phyloP scores from a whole-genome alignment of 2,329 filamentous ascomycete genomes.

The Penicillium sp. region DNA sequence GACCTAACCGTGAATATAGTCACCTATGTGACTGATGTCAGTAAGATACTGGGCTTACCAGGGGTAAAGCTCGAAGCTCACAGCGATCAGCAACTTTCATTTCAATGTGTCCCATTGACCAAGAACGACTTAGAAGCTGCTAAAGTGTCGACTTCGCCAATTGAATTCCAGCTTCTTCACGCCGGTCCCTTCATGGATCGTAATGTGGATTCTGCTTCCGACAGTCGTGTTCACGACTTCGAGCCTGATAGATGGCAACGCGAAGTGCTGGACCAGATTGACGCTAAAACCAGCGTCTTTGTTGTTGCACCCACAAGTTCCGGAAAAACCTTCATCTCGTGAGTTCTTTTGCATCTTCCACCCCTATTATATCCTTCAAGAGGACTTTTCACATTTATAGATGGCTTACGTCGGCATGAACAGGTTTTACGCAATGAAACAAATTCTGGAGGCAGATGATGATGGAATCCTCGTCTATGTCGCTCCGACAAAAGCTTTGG shows the following conservation, averaged over 20 bases:
- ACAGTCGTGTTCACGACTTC: conserved; percentile 61
- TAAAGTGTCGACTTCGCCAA: too few species aligned
- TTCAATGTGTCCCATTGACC: too few species aligned
- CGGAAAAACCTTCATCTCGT: conserved; percentile 72
- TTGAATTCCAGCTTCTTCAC: conserved; percentile 61
- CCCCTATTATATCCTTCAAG: too few species aligned
- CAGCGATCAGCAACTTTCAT: too few species aligned
- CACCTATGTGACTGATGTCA: too few species aligned
- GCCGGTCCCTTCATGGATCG: conserved; percentile 70
- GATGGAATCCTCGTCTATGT: conserved; percentile 71
- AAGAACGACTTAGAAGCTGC: too few species aligned
- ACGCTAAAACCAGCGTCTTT: conserved; percentile 63
- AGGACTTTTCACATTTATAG: too few species aligned
- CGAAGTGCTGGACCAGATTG: conserved; percentile 66
- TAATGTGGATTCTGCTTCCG: conserved; percentile 62
- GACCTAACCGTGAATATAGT: too few species aligned
- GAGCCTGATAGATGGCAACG: conserved; percentile 72
- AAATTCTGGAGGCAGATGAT: conserved; percentile 61
- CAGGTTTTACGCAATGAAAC: conserved; percentile 73
- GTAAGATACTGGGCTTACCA: too few species aligned
- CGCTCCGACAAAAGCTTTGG: conserved; percentile 72
- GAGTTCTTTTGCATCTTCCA: conserved; percentile 2
- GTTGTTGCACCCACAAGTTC: conserved; percentile 73
- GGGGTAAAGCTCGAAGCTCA: too few species aligned
- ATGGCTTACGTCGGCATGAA: too few species aligned